Base-by-base conservation (phyloP, 805 yeast genomes). In the Candida railenensis region DNA sequence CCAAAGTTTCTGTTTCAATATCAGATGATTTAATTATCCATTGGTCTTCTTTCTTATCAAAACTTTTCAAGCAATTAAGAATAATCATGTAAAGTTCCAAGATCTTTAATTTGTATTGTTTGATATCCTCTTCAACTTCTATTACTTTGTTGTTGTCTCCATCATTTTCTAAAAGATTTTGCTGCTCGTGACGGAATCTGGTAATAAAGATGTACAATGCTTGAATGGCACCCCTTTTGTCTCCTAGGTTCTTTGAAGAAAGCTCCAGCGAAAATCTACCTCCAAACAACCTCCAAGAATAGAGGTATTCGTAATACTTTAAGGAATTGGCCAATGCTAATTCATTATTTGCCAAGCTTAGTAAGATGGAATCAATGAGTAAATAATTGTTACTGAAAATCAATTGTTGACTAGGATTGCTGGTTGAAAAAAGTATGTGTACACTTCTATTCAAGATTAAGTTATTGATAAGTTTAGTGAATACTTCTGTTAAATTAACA, bases 71-170 rank as follows among this genome's bases (percentile, higher is more conserved):
- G 19, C 68, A 59, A 47, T 72, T 72, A 48, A 71, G 52, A 4
- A 72, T 65, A n/a, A 71, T 61, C 60, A 71, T 63, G 52, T 71
- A 72, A 40, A 70, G 58, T 50, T 72, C 77, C 43, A 72, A 57
- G 11, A 71, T 57, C 52, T 72, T 70, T 49, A 72, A 59, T 43
- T 67, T 65, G 48, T 63, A 62, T 41, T 66, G 65, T 45, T 62
- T 63, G 34, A 63, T 48, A 42, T 64, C 66, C 19, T 61, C 64
- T 32, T 41, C 36, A 21, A 47, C 55, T 32, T 46, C 47, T 5
- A 44, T 41, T 18, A 47, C 32, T 9, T 36, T 18, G 4, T 50
- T 43, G 19, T 43, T 47, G 4, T 36, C 39, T 16, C 18, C 39
- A 16, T 36, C 39, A 14, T 36, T 15, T 36, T 36, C 22, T 16